phyloP scores from a whole-genome alignment of 2,329 filamentous ascomycete genomes.

The Talaromyces islandicus region DNA sequence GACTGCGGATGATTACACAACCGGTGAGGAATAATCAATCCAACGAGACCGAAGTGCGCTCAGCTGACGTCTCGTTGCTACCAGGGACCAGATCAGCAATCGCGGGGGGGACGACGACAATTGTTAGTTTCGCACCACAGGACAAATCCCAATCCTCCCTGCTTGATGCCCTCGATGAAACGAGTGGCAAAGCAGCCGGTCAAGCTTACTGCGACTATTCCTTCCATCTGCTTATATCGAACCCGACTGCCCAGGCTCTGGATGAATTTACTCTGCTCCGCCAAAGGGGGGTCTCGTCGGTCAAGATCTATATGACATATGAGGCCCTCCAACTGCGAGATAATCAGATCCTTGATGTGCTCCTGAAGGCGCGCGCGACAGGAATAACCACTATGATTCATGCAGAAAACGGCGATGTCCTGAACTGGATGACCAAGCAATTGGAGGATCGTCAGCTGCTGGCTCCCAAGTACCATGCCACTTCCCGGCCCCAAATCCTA shows the following conservation, averaged over 20 bases:
- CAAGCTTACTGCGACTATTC: constrained; percentile 47
- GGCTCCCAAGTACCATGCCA: constrained; percentile 38
- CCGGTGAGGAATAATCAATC: constrained; percentile 11
- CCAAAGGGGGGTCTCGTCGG: constrained; percentile 37
- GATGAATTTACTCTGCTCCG: constrained; percentile 31
- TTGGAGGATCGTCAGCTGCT: constrained; percentile 28
- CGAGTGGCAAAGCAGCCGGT: constrained; percentile 36
- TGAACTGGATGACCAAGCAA: constrained; percentile 30
- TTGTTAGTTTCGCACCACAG: constrained; percentile 46
- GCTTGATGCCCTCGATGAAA: constrained; percentile 37
- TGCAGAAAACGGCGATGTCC: constrained; percentile 43
- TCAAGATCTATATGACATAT: constrained; percentile 47
- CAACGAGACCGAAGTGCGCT: not conserved
- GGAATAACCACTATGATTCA: constrained; percentile 37
- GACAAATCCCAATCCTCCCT: constrained; percentile 40
- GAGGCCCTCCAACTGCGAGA: constrained; percentile 37
- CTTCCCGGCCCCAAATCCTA: constrained; percentile 35
- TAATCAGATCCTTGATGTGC: constrained; percentile 37
- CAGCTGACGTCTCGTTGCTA: not conserved
- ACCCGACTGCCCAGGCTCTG: constrained; percentile 24
- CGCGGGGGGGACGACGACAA: constrained; percentile 45
- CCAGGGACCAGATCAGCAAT: constrained; percentile 40
- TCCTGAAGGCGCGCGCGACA: constrained; percentile 33
- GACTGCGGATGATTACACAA: constrained; percentile 43
- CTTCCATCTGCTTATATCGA: constrained; percentile 45